Evolutionary conservation across 2,329 filamentous ascomycete genomes (phyloP).

Genomic region (Scytalidium lignicola): DNA sequence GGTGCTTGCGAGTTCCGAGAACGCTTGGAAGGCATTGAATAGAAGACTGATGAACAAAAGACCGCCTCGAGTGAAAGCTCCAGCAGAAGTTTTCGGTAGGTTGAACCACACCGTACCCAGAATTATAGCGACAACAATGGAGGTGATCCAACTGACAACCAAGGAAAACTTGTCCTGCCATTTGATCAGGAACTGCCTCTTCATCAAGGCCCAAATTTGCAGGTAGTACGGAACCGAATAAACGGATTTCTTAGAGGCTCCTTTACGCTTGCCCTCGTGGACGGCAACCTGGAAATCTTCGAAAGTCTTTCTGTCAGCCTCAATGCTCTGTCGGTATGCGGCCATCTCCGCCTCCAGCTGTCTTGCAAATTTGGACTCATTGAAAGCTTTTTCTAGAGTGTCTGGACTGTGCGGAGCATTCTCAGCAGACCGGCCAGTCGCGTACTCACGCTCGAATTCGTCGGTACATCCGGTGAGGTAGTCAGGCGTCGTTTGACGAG

Average conservation of each 20-base stretch:
- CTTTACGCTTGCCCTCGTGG: slow-evolving; percentile 70
- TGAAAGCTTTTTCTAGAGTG: slow-evolving; percentile 64
- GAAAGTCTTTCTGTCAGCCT: slow-evolving; percentile 60
- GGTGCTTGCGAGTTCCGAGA: slow-evolving; percentile 68
- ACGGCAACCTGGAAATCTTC: slow-evolving; percentile 75
- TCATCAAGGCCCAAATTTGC: slow-evolving; percentile 78
- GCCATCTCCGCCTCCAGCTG: slow-evolving; percentile 61
- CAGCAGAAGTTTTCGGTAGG: slow-evolving; percentile 55
- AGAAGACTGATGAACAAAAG: slow-evolving; percentile 74
- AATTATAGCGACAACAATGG: slow-evolving; percentile 70
- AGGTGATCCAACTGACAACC: slow-evolving; percentile 64
- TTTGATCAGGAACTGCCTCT: slow-evolving; percentile 79
- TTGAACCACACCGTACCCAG: slow-evolving; percentile 75
- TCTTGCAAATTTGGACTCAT: slow-evolving; percentile 54
- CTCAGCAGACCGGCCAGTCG: slow-evolving; percentile 56
- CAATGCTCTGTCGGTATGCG: slow-evolving; percentile 59
- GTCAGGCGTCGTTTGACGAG: slow-evolving; percentile 74
- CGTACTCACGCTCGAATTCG: slow-evolving; percentile 75
- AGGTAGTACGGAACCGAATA: slow-evolving; percentile 80
- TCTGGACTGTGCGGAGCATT: slow-evolving; percentile 67
- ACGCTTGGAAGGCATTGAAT: slow-evolving; percentile 85
- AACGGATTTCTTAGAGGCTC: slow-evolving; percentile 66
- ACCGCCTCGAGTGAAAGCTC: slow-evolving; percentile 71
- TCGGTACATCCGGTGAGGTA: slow-evolving; percentile 81
- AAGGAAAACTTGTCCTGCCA: slow-evolving; percentile 81